These are phyloP conservation scores for Capsicum chinense DNA, from an alignment of 257 asterid genomes.

Conservation along the genomic window DNA sequence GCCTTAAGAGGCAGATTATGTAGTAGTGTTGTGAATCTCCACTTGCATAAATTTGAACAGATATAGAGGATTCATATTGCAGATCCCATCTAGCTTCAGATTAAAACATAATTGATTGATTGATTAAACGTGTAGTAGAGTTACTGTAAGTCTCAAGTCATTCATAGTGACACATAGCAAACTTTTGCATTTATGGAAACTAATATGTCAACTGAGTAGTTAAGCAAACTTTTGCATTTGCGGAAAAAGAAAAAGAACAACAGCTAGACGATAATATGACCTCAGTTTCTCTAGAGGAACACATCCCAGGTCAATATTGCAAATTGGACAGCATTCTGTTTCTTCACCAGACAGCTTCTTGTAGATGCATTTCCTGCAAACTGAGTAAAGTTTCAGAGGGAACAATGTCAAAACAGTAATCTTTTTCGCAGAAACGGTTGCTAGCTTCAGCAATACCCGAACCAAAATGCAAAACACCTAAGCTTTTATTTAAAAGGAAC, in stretches of 20 bases:
- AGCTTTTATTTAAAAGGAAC: neutral
- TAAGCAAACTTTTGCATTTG: neutral
- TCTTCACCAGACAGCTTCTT: slow-evolving; percentile 88
- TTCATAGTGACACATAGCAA: neutral
- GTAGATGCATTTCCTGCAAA: slow-evolving; percentile 92
- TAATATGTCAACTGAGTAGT: slow-evolving; percentile 2
- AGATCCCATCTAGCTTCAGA: neutral
- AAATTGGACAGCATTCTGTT: slow-evolving; percentile 83
- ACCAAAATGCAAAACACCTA: neutral
- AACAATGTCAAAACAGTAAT: neutral
- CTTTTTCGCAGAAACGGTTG: neutral
- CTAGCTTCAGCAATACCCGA: slow-evolving; percentile 26
- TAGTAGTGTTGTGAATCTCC: neutral
- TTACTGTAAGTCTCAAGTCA: neutral
- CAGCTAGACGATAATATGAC: slow-evolving; percentile 47
- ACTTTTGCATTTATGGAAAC: neutral
- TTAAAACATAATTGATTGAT: neutral
- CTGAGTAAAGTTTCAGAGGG: slow-evolving; percentile 48
- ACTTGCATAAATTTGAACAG: neutral
- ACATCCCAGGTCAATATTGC: slow-evolving; percentile 87
- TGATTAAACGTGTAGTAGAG: neutral
- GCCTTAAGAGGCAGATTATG: neutral
- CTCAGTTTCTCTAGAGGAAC: slow-evolving; percentile 89
- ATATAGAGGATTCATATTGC: neutral
- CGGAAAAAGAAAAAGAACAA: slow-evolving; percentile 26